Base-by-base conservation (phyloP, 148 eudicot species). In the Tetragonia tetragonoides region DNA sequence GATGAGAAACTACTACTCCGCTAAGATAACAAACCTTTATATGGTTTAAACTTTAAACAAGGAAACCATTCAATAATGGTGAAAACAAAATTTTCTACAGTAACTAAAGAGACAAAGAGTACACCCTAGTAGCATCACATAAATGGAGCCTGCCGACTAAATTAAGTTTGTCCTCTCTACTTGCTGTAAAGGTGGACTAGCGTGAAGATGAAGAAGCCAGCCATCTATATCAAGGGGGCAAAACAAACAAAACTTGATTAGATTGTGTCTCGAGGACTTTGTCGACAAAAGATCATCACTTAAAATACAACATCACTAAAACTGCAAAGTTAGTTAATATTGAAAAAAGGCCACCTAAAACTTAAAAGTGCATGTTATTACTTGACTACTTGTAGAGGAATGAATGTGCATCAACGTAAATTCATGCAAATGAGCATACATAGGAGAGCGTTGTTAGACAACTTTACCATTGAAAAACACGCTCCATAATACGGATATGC, bases 401-500 rank as follows among this genome's bases (percentile, higher is more conserved):
- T n/a, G n/a, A n/a, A n/a, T n/a, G n/a, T n/a, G n/a, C n/a, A n/a
- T n/a, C n/a, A 15, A 41, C 7, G 17, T 39, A 18, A 1, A 67
- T 10, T 68, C n/a, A 42, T 21, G 54, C 72, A 68, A 72, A 41
- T 10, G 70, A 63, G 37, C 6, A 56, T 7, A 14, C 18, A 10
- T 37, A 67, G 34, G 20, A 20, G 5, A 18, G 60, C 56, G 63
- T 10, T n/a, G 51, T 42, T 38, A 42, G 20, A 24, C 10, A 41
- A 8, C 11, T 16, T 16, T 92, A 94, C 98, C 89, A 77, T 90
- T 24, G 97, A 90, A 79, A 94, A 94, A 60, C 92, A 94, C 49
- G 93, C 90, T 80, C 97, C 98, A 70, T 94, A 92, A 81, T 94
- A 94, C 2, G 98, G 98, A 62, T 84, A 94, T 70, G 97, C 98